Evolutionary conservation across 2,329 filamentous ascomycete species (phyloP).

Genomic region (Pseudophaeomoniella oleicola): DNA sequence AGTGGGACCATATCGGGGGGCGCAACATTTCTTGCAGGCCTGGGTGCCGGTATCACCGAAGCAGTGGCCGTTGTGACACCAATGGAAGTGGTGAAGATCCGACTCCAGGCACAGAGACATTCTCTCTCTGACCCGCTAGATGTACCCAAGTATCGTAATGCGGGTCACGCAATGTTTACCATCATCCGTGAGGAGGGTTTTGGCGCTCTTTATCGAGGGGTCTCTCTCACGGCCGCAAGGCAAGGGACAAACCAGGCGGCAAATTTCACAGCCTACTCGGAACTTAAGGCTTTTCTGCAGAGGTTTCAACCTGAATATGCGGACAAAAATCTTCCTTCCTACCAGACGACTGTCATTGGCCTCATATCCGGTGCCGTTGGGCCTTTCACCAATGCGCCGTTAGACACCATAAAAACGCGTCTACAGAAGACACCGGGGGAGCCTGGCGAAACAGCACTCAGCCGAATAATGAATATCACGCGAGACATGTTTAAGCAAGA

Average conservation of each 20-base stretch:
- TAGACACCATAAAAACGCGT: constrained; percentile 97
- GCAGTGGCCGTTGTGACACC: constrained; percentile 92
- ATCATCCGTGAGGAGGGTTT: constrained; percentile 84
- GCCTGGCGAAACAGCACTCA: constrained; percentile 65
- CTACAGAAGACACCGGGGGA: constrained; percentile 79
- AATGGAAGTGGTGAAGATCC: constrained; percentile 99
- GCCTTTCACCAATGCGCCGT: constrained; percentile 88
- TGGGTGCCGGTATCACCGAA: constrained; percentile 88
- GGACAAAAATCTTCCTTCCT: constrained; percentile 57
- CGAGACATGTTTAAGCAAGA: constrained; percentile 86
- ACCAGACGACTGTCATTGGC: constrained; percentile 82
- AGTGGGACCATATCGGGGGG: constrained; percentile 55
- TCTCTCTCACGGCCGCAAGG: constrained; percentile 79
- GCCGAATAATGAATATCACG: constrained; percentile 64
- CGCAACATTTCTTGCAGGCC: constrained; percentile 67
- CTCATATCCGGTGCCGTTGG: constrained; percentile 89
- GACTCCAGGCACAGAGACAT: constrained; percentile 94
- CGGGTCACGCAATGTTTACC: constrained; percentile 68
- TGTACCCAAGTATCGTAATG: constrained; percentile 92
- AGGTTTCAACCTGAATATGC: constrained; percentile 55
- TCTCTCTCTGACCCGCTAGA: constrained; percentile 94
- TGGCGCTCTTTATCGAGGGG: constrained; percentile 79
- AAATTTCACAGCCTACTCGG: constrained; percentile 96
- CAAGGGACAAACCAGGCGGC: constrained; percentile 96
- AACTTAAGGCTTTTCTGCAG: constrained; percentile 72